Evolutionary conservation across 2,329 filamentous ascomycete genomes (phyloP).

Genomic region (Periconia digitata): DNA sequence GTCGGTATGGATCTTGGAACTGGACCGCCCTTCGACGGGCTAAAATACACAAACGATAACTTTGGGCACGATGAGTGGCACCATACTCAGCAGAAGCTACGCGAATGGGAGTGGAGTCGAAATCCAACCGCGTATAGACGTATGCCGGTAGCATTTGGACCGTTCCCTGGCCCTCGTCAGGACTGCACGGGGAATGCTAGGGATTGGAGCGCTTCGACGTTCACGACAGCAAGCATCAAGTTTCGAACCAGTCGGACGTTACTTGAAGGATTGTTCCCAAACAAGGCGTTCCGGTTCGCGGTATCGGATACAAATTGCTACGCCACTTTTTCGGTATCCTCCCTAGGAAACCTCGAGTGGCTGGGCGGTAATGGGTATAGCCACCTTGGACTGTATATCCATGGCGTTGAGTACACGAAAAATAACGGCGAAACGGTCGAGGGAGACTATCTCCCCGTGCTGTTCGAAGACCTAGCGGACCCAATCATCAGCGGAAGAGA

Average conservation of each 20-base stretch:
- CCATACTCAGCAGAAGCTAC: constrained; percentile 54
- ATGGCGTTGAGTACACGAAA: constrained; percentile 61
- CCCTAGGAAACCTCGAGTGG: constrained; percentile 58
- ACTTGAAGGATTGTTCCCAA: constrained; percentile 46
- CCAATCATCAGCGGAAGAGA: constrained; percentile 63
- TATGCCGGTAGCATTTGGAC: constrained; percentile 48
- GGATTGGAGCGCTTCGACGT: constrained; percentile 29
- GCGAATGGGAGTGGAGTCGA: constrained; percentile 53
- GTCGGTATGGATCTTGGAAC: constrained; percentile 52
- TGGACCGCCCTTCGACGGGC: constrained; percentile 33
- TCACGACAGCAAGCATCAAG: constrained; percentile 44
- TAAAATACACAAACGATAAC: constrained; percentile 52
- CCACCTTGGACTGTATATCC: constrained; percentile 62
- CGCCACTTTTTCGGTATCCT: constrained; percentile 43
- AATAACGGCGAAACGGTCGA: constrained; percentile 50
- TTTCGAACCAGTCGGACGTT: constrained; percentile 46
- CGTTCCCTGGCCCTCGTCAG: constrained; percentile 45
- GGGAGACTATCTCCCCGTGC: constrained; percentile 59
- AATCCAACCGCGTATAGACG: constrained; percentile 40
- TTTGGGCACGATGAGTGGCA: constrained; percentile 63
- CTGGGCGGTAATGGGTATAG: constrained; percentile 62
- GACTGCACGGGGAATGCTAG: constrained; percentile 22
- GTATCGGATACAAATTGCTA: constrained; percentile 41
- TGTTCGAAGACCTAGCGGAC: constrained; percentile 62
- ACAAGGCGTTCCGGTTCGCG: constrained; percentile 38